Base-by-base conservation (phyloP, 129 eudicot species). In the Escallonia herrerae region DNA sequence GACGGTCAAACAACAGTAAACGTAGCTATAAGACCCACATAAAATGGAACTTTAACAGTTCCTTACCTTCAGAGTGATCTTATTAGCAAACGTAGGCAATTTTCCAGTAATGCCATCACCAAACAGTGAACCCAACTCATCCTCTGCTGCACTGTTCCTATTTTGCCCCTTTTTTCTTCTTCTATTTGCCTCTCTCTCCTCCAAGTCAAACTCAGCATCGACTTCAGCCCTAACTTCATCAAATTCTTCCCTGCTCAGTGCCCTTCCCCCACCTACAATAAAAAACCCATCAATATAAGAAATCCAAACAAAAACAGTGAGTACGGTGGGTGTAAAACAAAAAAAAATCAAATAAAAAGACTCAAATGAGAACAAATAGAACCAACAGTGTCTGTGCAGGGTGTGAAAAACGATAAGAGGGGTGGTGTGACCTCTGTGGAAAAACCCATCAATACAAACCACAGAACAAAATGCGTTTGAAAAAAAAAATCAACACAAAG, bases 91-190 rank as follows among this genome's bases (percentile, higher is more conserved):
- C 83, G 83, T 81, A 39, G 98, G 98, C 59, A 82, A 60, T 71
- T 93, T 93, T 62, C 96, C 98, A 13, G 71, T 42, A 33, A 83
- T 71, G 22, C 95, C 95, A 64, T 72, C 96, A 9, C 84, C 95
- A 86, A 93, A 93, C 13, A 93, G 91, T 7, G 91, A 83, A 13
- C 96, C 96, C 40, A 83, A 63, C 4, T 93, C 91, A 73, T 87
- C 98, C 33, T 93, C 98, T 5, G 73, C 50, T 15, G 77, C 62
- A 8, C 40, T 66, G 41, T 63, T 73, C 49, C 50, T 50, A 54
- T 64, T 80, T 43, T 66, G 74, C 37, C 14, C 62, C 68, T n/a
- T 57, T 66, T 79, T 86, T 74, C 72, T 88, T 72, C 57, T 81
- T 71, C 79, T 91, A 75, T 80, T 87, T 77, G 79, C 56, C 40